Percentiles rank a stretch among this genome's conserved stretches.
Conservation (phyloP, 345 rosid genomes). For the Mangifera indica region DNA sequence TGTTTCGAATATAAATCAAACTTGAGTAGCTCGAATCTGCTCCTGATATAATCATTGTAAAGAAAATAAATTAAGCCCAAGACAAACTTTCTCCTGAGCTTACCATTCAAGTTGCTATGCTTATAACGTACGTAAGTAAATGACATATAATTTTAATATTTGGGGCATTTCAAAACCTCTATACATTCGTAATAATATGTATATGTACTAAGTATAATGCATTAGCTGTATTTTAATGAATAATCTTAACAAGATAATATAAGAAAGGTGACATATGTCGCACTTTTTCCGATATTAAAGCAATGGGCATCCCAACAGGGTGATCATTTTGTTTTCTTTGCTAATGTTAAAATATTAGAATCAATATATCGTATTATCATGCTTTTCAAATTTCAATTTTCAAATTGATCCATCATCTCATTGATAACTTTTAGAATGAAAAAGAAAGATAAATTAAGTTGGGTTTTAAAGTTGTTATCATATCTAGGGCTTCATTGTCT, state of each 20-base stretch:
- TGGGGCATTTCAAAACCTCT: no score
- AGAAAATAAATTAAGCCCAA: no score
- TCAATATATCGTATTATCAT: slow-evolving; percentile 13
- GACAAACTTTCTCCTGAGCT: no score
- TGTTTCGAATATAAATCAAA: no score
- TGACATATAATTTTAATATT: no score
- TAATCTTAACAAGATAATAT: background rate
- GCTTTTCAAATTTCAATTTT: slow-evolving; percentile 11
- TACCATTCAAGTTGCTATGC: background rate
- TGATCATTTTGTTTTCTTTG: slow-evolving; percentile 31
- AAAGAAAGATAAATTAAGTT: slow-evolving; percentile 3
- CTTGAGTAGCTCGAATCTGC: no score
- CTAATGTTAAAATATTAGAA: slow-evolving; percentile 12
- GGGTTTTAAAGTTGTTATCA: no score
- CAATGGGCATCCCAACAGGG: background rate
- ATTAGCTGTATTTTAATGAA: slow-evolving; percentile 12
- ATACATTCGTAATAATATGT: background rate
- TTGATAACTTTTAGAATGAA: slow-evolving; percentile 20
- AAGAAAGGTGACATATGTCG: background rate
- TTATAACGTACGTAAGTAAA: background rate
- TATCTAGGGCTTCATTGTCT: no score
- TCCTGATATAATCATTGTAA: no score
- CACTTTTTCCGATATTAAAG: slow-evolving; percentile 19
- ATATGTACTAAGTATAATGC: background rate
- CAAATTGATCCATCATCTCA: background rate